These are phyloP conservation scores for Boletellus deceptivus DNA, from an alignment of 1,284 basidiomycete species.

Conservation along the genomic window DNA sequence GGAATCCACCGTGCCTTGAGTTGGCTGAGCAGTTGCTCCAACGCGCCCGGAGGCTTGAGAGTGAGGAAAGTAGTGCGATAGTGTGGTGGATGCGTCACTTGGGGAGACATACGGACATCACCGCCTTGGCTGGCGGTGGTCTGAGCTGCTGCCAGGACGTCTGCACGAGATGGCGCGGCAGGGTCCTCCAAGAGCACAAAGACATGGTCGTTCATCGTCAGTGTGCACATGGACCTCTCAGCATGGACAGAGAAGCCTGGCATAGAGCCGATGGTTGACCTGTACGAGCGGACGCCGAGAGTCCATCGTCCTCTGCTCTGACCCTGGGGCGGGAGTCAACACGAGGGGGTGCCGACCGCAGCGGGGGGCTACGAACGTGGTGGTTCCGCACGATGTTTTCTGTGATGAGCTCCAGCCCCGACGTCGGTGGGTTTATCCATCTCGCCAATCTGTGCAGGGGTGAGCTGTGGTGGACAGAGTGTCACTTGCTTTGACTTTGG, in stretches of 20 bases:
- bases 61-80: constrained; percentile 74
- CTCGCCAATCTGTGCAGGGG: constrained; percentile 56
- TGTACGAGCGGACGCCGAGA: constrained; percentile 66
- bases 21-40: constrained; percentile 70
- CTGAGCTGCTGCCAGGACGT: constrained; percentile 44
- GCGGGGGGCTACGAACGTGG: constrained; percentile 45
- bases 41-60: constrained; percentile 62
- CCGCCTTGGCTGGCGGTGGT: constrained; percentile 37
- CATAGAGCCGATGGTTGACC: constrained; percentile 58
- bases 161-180: constrained; percentile 59
- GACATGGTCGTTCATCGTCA: constrained; percentile 75
- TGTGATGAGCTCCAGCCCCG: constrained; percentile 61
- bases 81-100: constrained; percentile 52
- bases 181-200: constrained; percentile 77
- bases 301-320: constrained; percentile 59
- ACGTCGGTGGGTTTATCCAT: constrained; percentile 75
- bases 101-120: constrained; percentile 34
- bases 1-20: constrained; percentile 72
- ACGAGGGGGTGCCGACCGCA: constrained; percentile 12
- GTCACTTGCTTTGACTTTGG: constrained; percentile 1
- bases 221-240: constrained; percentile 67
- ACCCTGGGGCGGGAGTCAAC: constrained; percentile 43
- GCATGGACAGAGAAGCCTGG: constrained; percentile 49
- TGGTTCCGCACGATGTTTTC: constrained; percentile 71
- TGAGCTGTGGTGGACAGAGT: constrained; percentile 3